Base-by-base conservation (phyloP, 1,139 yeast species). In the Meyerozyma smithsonii region DNA sequence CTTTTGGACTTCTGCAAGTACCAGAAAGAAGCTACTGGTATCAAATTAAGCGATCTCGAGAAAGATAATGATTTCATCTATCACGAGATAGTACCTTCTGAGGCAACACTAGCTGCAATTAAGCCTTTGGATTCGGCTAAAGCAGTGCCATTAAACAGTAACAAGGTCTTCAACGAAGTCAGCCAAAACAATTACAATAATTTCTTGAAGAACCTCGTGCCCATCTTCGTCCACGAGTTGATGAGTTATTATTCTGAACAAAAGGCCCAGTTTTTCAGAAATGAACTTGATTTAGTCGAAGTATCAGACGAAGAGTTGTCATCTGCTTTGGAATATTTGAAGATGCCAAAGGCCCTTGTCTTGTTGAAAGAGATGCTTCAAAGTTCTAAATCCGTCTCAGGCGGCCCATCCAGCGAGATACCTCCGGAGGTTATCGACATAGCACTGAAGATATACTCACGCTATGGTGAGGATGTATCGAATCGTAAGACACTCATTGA, bases 11-110 rank as follows among this genome's bases (percentile, higher is more conserved):
- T 66, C 40, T 62, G 61, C 48, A 72, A 73, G 44, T 66, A 61
- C 41, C 78, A 72, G 42, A 60, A 63, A 36, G 77, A 72, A 45
- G 64, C 74, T 0, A 60, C 74, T 39, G 60, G 61, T 20, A 67
- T 70, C 32, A 75, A 76, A 37, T 55, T 79, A 35, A 58, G 58
- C 4, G 71, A 73, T 8, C 57, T 85, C 46, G 79, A 73, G 26
- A 87, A 85, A 51, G 97, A 92, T 54, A 92, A 92, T 54, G 97
- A 92, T 55, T 82, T 81, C 53, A 87, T 92, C 35, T 92, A 86
- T 53, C 95, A 92, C 58, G 90, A 84, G 20, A 56, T 72, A 2
- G 67, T 90, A 11, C 95, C 95, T 1, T 71, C 78, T 12, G 65
- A 69, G 24, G 74, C 74, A 3, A 68, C 81, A 1, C 54, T 86